Evolutionary conservation across 2,329 filamentous ascomycete genomes (phyloP).

Genomic region (Cladophialophora bantiana): DNA sequence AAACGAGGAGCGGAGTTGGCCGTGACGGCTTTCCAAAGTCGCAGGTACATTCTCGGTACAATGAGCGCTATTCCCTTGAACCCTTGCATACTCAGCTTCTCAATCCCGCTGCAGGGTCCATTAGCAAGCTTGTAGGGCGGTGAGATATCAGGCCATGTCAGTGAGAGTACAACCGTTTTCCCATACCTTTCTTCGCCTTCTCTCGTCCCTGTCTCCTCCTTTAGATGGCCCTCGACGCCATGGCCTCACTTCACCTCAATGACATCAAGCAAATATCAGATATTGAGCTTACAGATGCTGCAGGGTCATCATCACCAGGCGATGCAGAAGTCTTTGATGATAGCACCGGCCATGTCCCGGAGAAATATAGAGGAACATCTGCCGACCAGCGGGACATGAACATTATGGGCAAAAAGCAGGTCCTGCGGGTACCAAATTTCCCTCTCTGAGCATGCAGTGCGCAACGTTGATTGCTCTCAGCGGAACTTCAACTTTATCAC

Average conservation of each 20-base stretch:
- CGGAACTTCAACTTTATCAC: constrained; percentile 55
- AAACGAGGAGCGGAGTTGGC: too few relatives aligned
- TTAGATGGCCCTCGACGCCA: neutral
- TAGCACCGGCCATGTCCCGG: constrained; percentile 40
- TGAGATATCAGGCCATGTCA: too few relatives aligned
- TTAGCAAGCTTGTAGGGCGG: too few relatives aligned
- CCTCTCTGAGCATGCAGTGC: neutral
- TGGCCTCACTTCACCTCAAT: neutral
- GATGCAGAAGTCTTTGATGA: constrained; percentile 20
- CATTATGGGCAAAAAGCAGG: constrained; percentile 49
- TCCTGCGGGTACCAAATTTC: constrained; percentile 45
- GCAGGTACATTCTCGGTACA: too few relatives aligned
- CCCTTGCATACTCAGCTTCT: too few relatives aligned
- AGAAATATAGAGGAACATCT: constrained; percentile 48
- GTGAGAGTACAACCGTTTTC: too few relatives aligned
- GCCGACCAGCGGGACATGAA: constrained; percentile 50
- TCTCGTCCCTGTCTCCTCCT: too few relatives aligned
- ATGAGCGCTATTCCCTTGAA: too few relatives aligned
- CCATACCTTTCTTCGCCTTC: too few relatives aligned
- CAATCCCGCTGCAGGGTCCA: too few relatives aligned
- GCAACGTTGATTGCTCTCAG: constrained; percentile 39
- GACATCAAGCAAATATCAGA: neutral
- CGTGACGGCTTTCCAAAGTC: too few relatives aligned
- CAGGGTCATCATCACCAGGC: neutral
- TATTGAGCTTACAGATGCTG: neutral